Percentiles rank a stretch among this genome's conserved stretches.
phyloP scores from a whole-genome alignment of 1,284 basidiomycete species.

The Fomitopsis pinicola region DNA sequence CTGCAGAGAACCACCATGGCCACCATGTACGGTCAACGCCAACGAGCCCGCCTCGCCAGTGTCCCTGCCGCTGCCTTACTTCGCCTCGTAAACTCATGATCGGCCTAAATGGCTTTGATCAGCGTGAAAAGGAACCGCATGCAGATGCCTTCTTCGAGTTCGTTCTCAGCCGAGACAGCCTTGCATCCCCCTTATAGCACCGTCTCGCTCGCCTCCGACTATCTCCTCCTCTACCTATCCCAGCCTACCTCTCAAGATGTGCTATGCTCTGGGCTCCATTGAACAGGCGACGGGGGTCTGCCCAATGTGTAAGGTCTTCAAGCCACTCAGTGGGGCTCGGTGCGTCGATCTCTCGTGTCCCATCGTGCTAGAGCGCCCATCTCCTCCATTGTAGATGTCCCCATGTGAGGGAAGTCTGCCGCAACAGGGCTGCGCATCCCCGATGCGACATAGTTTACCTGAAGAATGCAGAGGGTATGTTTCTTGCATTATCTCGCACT shows the following conservation, averaged over 20 bases:
- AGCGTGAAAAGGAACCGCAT: slow-evolving; percentile 45
- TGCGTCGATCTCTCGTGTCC: slow-evolving; percentile 23
- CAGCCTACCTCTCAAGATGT: slow-evolving; percentile 48
- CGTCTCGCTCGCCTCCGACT: slow-evolving; percentile 17
- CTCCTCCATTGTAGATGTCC: slow-evolving; percentile 51
- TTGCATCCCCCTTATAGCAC: slow-evolving; percentile 37
- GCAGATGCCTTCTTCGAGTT: slow-evolving; percentile 37
- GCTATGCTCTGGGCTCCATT: slow-evolving; percentile 62
- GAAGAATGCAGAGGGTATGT: slow-evolving; percentile 77
- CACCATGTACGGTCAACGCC: slow-evolving; percentile 17
- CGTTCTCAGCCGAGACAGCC: slow-evolving; percentile 42
- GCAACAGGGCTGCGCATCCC: slow-evolving; percentile 67
- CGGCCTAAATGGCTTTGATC: slow-evolving; percentile 40
- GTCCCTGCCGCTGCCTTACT: slow-evolving; percentile 15
- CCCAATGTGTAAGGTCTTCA: slow-evolving; percentile 81
- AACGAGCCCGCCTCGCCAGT: slow-evolving; percentile 16
- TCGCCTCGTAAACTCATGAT: slow-evolving; percentile 26
- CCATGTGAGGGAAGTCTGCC: slow-evolving; percentile 67
- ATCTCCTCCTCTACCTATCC: slow-evolving; percentile 22
- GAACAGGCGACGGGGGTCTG: slow-evolving; percentile 62
- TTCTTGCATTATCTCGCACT: slow-evolving; percentile 12
- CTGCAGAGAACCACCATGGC: slow-evolving; percentile 22
- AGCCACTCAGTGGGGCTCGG: slow-evolving; percentile 49
- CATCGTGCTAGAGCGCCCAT: slow-evolving; percentile 12
- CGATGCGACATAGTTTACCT: slow-evolving; percentile 69